Conservation (phyloP, 164 flowering plant genomes). For the Piper betle region DNA sequence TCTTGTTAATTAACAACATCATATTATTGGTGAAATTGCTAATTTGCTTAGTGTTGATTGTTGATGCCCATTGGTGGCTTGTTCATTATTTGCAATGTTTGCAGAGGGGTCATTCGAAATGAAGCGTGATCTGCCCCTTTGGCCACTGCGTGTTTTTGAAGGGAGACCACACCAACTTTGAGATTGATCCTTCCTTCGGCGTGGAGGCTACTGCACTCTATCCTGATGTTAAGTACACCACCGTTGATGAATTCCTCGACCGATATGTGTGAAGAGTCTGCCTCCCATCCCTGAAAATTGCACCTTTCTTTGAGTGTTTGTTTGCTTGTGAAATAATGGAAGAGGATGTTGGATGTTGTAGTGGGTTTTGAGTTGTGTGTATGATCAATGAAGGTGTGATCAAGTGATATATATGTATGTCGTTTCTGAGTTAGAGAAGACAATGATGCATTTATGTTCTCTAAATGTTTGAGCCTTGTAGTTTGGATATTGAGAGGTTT, state of each 20-base stretch:
- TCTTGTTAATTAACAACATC: too few relatives aligned
- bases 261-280: constrained; percentile 5
- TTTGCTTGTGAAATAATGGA: background rate
- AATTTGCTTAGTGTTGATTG: too few relatives aligned
- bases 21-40: too few relatives aligned
- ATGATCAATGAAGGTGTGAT: too few relatives aligned
- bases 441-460: too few relatives aligned
- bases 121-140: constrained; percentile 16
- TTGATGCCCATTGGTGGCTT: background rate
- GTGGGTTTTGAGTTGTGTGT: background rate
- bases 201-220: constrained; percentile 42
- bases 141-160: constrained; percentile 28
- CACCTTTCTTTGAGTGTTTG: background rate
- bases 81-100: background rate
- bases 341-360: background rate
- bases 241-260: constrained; percentile 40
- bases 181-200: constrained; percentile 18
- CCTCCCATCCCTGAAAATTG: background rate
- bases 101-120: constrained; percentile 7
- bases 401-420: too few relatives aligned
- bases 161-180: constrained; percentile 30
- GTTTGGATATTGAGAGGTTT: too few relatives aligned
- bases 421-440: too few relatives aligned
- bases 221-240: constrained; percentile 36
- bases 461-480: too few relatives aligned